phyloP scores from a whole-genome alignment of 768 basidiomycete genomes.

The Strobilomyces echinocephalus region DNA sequence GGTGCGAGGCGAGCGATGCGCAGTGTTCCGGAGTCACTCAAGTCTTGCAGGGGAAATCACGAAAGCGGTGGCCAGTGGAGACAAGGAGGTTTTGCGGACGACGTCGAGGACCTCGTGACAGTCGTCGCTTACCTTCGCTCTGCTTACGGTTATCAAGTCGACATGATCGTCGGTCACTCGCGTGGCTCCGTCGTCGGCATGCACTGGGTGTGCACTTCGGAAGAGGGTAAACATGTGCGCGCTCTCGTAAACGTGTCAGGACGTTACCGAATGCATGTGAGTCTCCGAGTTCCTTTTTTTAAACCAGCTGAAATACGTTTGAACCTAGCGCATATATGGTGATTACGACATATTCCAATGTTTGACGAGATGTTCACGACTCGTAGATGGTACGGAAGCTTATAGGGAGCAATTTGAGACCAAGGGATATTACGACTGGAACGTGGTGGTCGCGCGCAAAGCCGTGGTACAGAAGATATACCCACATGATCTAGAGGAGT shows the following conservation, averaged over 20 bases:
- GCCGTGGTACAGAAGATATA: constrained; percentile 47
- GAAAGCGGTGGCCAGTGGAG: constrained; percentile 68
- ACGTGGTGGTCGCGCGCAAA: constrained; percentile 62
- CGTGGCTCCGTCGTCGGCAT: constrained; percentile 66
- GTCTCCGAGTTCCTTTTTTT: neutral
- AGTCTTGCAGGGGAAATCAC: constrained; percentile 57
- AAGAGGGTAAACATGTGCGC: constrained; percentile 51
- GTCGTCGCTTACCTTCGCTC: constrained; percentile 60
- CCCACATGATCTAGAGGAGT: constrained; percentile 56
- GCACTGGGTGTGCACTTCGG: constrained; percentile 62
- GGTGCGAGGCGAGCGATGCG: constrained; percentile 41
- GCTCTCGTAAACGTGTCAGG: constrained; percentile 73
- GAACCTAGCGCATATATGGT: constrained; percentile 28
- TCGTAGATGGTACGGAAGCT: constrained; percentile 18
- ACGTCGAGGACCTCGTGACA: constrained; percentile 59
- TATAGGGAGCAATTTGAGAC: constrained; percentile 51
- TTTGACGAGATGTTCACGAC: constrained; percentile 1
- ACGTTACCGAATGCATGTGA: constrained; percentile 75
- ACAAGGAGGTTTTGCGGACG: constrained; percentile 54
- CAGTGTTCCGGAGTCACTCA: constrained; percentile 1
- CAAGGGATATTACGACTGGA: constrained; percentile 61
- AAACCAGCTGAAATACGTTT: constrained; percentile 1
- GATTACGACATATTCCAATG: neutral
- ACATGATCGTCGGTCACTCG: constrained; percentile 73
- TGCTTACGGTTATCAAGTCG: constrained; percentile 61